These are phyloP conservation scores for Pezicula rhizophila DNA, from an alignment of 2,329 filamentous ascomycete species.

Conservation along the genomic window DNA sequence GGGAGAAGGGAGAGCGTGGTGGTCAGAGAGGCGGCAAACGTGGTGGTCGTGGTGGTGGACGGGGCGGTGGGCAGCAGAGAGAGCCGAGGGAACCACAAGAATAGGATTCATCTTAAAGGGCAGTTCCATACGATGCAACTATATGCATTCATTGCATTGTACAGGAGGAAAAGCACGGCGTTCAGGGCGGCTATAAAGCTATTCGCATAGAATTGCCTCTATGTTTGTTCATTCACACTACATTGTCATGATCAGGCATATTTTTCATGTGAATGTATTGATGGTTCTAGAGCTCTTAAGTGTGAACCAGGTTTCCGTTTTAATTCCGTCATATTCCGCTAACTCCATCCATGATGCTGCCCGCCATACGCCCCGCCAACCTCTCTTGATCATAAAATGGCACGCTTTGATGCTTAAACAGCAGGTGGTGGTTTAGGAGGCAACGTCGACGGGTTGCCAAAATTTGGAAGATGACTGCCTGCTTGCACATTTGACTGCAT, in stretches of 20 bases:
- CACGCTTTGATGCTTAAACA: conserved; percentile 18
- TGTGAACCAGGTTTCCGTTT: conserved; percentile 24
- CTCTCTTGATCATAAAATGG: conserved; percentile 21
- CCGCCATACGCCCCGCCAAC: conserved; percentile 25
- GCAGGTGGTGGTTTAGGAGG: conserved; percentile 48
- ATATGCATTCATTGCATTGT: conserved; percentile 25
- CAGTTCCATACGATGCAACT: conserved; percentile 19
- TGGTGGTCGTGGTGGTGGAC: conserved; percentile 42
- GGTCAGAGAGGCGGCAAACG: conserved; percentile 40
- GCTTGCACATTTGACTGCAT: conserved; percentile 23
- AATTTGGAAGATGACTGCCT: conserved; percentile 48
- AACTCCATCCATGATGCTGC: conserved; percentile 30
- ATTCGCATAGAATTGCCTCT: conserved; percentile 20
- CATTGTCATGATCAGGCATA: conserved; percentile 4
- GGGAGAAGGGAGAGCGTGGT: conserved; percentile 39
- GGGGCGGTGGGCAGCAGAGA: conserved; percentile 40
- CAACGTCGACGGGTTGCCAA: conserved; percentile 46
- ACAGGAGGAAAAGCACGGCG: conserved; percentile 30
- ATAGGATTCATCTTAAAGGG: conserved; percentile 27
- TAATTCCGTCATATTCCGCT: conserved; percentile 21
- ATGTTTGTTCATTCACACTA: conserved; percentile 13
- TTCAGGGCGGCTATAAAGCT: conserved; percentile 44
- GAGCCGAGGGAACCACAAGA: conserved; percentile 46
- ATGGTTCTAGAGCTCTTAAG: conserved; percentile 25
- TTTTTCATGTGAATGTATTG: conserved; percentile 15